Conservation (phyloP, 495 filamentous ascomycete species). For the Aspergillus nanangensis region DNA sequence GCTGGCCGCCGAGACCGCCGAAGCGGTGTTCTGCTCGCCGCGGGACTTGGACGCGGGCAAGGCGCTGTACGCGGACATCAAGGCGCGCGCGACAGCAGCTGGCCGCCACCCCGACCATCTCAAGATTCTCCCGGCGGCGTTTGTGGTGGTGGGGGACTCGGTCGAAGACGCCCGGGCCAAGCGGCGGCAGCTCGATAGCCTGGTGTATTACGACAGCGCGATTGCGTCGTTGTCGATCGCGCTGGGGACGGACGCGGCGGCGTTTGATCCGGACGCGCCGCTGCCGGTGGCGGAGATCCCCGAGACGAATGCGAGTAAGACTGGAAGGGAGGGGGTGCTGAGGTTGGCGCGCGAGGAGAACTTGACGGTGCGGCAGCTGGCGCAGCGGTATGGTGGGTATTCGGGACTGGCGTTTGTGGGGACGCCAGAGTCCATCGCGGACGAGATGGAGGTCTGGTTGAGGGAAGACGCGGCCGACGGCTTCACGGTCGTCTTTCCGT, state of each 20-base stretch:
- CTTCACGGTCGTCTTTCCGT: constrained; percentile 44
- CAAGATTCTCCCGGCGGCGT: constrained; percentile 50
- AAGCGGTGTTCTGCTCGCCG: constrained; percentile 47
- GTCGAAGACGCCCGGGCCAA: constrained; percentile 46
- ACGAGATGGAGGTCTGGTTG: constrained; percentile 47
- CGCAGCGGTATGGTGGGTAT: constrained; percentile 46
- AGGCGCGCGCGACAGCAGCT: constrained; percentile 37
- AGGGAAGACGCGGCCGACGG: constrained; percentile 41
- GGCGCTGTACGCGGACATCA: constrained; percentile 49
- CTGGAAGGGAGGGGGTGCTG: constrained; percentile 35
- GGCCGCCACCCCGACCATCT: constrained; percentile 40
- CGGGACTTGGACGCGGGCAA: constrained; percentile 40
- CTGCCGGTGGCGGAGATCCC: constrained; percentile 45
- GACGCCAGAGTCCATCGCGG: constrained; percentile 42
- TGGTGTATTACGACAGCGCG: constrained; percentile 52
- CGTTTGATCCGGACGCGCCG: constrained; percentile 44
- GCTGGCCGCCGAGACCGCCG: constrained; percentile 50
- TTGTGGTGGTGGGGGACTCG: constrained; percentile 39
- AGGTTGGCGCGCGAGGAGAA: constrained; percentile 39
- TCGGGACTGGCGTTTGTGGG: constrained; percentile 50
- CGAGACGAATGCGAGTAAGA: constrained; percentile 52
- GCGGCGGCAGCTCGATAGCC: constrained; percentile 43
- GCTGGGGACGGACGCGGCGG: constrained; percentile 42
- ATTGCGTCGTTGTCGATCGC: constrained; percentile 50
- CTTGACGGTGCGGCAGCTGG: constrained; percentile 46